Base-by-base conservation (phyloP, 1,139 yeast species). In the Zygotorulaspora mrakii region DNA sequence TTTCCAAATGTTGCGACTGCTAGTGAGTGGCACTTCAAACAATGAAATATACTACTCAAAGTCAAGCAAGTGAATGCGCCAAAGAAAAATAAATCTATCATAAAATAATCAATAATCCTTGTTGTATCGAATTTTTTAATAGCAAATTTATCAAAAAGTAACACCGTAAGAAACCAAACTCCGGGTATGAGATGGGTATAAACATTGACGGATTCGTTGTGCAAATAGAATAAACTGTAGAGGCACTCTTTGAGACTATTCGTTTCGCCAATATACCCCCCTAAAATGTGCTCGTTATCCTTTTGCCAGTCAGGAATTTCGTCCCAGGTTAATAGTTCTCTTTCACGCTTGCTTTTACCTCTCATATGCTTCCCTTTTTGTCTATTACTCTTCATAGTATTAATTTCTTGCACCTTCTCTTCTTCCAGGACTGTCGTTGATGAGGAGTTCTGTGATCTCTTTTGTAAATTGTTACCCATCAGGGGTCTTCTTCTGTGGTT, bases 201-300 rank as follows among this genome's bases (percentile, higher is more conserved):
- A 27, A 89, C 82, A 57, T 89, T 88, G 33, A 85, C 78, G 0
- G 94, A 68, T 59, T 88, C 96, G 54, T 88, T 88, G 62, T 88
- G 95, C n/a, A 85, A 48, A 50, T 80, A 83, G 13, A 73, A 61
- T 29, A 88, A 65, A 3, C 91, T 79, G 17, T 65, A 54, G 7
- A 80, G 50, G 46, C 87, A 79, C 31, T 64, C 67, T 24, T 44
- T 48, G 40, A 68, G 71, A 39, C 85, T 79, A 33, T 66, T 61
- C 0, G 94, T 82, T 42, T 78, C 85, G 32, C 68, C 70, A n/a
- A 88, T 86, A 55, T 88, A 88, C 1, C 95, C 94, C 0, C 77
- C 65, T 21, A 69, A 62, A 31, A 88, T 87, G 59, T 64, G 85
- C 52, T 84, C 88, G 57, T 89, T 89, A 57, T 89, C 96, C 52